Evolutionary conservation across 2,329 filamentous ascomycete species (phyloP), one percentile per base, ranked within the genome.

Genomic region (Sarocladium strictum): DNA sequence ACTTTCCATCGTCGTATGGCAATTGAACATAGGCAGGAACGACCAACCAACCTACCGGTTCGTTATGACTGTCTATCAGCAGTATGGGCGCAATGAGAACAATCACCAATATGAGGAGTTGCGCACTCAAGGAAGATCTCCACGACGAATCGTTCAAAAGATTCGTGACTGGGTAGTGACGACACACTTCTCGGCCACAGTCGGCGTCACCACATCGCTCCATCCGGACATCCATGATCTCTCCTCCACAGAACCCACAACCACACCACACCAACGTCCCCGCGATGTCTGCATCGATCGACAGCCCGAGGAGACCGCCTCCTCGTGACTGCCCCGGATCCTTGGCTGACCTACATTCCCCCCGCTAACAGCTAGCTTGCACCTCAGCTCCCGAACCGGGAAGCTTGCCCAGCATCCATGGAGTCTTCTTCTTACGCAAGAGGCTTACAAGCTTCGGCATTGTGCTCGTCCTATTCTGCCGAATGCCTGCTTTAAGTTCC

Each of bases 331-430:
- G 47, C 47, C 47, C 47, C 47, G 27, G 47, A 51, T 51, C 47
- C 47, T 51, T 51, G 47, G 47, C 47, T 51, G 47, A 51, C 47
- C 47, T 51, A 33, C 27, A 33, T 51, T 14, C 27, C 23, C n/a
- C 47, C 29, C 47, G 47, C 47, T 51, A 35, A 35, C 10, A 33
- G 47, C 27, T 51, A 35, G 26, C n/a, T 11, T 35, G n/a, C 27
- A 51, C 21, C 47, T 51, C n/a, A 29, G 43, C 26, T 27, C 12
- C 21, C 43, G 23, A 17, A 29, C 7, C 4, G 43, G 43, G 26
- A 32, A 29, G 23, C 43, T 49, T 49, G 43, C 7, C 6, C 26
- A 19, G 43, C 11, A 29, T 29, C 43, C n/a, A n/a, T 10, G 43
- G 26, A 7, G 24, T 9, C 23, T 29, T 29, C 29, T 27, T 29